A percentile compares a stretch with the other conserved stretches of the same genome.
phyloP scores from a whole-genome alignment of 2,329 filamentous ascomycete genomes.

The Aspergillus ruber region DNA sequence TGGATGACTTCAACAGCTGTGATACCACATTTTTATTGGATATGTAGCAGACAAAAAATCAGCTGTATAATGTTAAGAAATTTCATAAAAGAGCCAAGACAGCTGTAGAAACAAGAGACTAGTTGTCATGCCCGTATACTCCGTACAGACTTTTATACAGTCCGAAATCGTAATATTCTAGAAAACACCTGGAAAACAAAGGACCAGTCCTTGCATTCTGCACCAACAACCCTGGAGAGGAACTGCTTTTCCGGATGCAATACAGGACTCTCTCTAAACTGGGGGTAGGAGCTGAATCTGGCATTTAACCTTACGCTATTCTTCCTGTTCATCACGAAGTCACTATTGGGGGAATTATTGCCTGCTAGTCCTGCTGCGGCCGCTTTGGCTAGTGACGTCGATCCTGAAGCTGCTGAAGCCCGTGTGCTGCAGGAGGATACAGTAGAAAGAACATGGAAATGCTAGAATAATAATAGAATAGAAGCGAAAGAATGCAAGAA shows the following conservation, averaged over 20 bases:
- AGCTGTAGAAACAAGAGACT: too few relatives aligned
- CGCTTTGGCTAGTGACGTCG: neutral
- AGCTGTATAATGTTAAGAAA: too few relatives aligned
- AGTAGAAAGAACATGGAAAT: neutral
- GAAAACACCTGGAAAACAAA: slow-evolving; percentile 28
- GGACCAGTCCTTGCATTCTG: too few relatives aligned
- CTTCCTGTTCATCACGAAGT: neutral
- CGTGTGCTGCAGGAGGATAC: neutral
- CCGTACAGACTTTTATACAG: neutral
- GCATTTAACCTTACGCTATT: too few relatives aligned
- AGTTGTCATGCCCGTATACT: too few relatives aligned
- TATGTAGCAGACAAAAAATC: neutral
- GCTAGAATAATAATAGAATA: neutral
- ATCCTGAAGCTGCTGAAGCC: neutral
- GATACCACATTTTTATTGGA: neutral
- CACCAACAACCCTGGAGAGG: too few relatives aligned
- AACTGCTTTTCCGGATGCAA: too few relatives aligned
- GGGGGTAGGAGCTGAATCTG: too few relatives aligned
- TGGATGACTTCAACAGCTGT: neutral
- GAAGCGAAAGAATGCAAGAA: neutral
- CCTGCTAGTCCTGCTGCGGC: neutral
- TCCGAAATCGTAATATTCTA: slow-evolving; percentile 20
- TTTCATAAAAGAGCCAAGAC: too few relatives aligned
- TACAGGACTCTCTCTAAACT: too few relatives aligned
- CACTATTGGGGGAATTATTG: slow-evolving; percentile 3